Evolutionary conservation across 2,329 filamentous ascomycete genomes (phyloP).

Genomic region (Alternaria brassicae): DNA sequence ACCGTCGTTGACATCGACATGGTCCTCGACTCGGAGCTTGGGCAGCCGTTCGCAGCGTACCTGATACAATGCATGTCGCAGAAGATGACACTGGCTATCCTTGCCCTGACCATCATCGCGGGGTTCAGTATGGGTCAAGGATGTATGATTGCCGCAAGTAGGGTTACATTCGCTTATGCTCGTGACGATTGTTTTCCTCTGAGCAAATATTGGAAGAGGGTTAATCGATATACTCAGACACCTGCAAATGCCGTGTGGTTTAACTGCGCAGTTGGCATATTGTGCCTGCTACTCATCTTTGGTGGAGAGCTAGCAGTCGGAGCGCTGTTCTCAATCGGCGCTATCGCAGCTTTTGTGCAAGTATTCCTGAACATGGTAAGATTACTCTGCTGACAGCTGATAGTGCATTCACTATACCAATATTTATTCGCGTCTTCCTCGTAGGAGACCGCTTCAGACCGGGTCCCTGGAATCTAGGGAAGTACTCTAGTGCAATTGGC

Average conservation of each 20-base stretch:
- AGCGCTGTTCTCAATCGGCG: constrained; percentile 74
- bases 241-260: constrained; percentile 76
- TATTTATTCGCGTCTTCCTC: constrained; percentile 65
- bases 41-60: constrained; percentile 75
- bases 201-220: constrained; percentile 64
- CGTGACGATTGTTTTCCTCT: constrained; percentile 74
- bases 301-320: constrained; percentile 68
- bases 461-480: constrained; percentile 73
- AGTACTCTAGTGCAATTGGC: constrained; percentile 65
- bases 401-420: constrained; percentile 62
- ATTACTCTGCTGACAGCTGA: neutral
- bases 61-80: constrained; percentile 69
- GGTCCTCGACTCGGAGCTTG: constrained; percentile 67
- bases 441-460: constrained; percentile 69
- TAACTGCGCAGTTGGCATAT: constrained; percentile 66
- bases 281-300: constrained; percentile 70
- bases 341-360: constrained; percentile 69
- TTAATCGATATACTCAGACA: constrained; percentile 67
- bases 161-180: constrained; percentile 76
- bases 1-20: constrained; percentile 69
- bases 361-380: constrained; percentile 13
- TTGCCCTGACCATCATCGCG: constrained; percentile 71
- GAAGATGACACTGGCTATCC: constrained; percentile 67
- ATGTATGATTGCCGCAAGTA: constrained; percentile 71
- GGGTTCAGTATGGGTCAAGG: constrained; percentile 77